phyloP scores from a whole-genome alignment of 2,329 filamentous ascomycete species.

The Xylariaceae sp. region DNA sequence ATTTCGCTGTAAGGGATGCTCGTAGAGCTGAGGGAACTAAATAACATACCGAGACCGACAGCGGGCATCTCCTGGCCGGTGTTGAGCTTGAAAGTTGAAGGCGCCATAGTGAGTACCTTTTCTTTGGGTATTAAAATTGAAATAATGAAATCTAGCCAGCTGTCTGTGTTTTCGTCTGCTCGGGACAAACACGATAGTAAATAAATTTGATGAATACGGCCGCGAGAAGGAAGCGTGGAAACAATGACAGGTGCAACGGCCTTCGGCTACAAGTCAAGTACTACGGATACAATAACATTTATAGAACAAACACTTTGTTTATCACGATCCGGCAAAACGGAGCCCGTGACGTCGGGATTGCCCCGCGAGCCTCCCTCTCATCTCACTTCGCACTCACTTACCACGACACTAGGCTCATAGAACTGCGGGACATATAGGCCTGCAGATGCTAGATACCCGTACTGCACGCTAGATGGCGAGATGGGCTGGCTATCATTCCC shows the following conservation, averaged over 20 bases:
- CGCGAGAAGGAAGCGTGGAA: background rate
- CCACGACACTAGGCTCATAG: no score
- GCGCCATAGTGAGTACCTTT: conserved; percentile 52
- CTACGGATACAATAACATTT: background rate
- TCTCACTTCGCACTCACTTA: conserved; percentile 9
- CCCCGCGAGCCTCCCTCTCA: background rate
- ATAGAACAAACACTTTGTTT: background rate
- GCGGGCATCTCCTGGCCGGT: conserved; percentile 68
- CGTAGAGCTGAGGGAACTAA: background rate
- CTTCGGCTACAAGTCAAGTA: background rate
- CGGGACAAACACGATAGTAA: background rate
- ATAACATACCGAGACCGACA: conserved; percentile 62
- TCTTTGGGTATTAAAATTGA: conserved; percentile 9
- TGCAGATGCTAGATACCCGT: no score
- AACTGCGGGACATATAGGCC: background rate
- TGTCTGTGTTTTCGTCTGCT: background rate
- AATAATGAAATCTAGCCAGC: conserved; percentile 5
- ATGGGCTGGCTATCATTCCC: no score
- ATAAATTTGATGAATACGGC: no score
- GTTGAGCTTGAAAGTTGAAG: conserved; percentile 67
- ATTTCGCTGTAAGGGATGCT: no score
- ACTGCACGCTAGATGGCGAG: no score
- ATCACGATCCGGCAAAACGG: conserved; percentile 22
- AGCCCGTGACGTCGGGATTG: conserved; percentile 5
- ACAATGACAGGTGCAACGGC: conserved; percentile 1